These are phyloP conservation scores for Leccinum ponderosum DNA, from an alignment of 1,284 basidiomycete species.

Conservation along the genomic window DNA sequence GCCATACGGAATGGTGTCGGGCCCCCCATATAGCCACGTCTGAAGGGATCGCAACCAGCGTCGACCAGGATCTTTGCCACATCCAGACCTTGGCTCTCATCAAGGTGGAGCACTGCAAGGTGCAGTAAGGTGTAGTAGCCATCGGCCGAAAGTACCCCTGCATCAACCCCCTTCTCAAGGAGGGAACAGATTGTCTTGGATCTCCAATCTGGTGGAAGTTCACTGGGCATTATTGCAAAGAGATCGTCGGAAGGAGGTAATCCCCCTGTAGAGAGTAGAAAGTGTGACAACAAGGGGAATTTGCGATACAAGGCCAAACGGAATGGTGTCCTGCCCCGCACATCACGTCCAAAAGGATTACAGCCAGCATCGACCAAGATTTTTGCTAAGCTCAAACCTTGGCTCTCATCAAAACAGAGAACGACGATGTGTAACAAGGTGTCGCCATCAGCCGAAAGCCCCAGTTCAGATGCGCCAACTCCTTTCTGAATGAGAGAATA, in stretches of 20 bases:
- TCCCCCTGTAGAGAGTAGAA: neutral
- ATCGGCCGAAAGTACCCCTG: neutral
- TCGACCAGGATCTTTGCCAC: neutral
- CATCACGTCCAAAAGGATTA: neutral
- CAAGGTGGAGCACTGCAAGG: neutral
- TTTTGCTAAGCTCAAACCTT: neutral
- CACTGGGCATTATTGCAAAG: neutral
- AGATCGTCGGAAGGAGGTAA: neutral
- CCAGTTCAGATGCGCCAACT: neutral
- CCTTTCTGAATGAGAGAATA: neutral
- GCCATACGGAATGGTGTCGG: neutral
- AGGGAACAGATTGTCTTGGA: neutral
- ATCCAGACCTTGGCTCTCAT: neutral
- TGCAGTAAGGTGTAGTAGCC: slow-evolving; percentile 2
- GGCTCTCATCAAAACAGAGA: neutral
- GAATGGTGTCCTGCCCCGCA: neutral
- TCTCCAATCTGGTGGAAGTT: neutral
- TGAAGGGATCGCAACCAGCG: neutral
- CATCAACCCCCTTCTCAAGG: neutral
- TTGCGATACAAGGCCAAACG: neutral
- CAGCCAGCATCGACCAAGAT: neutral
- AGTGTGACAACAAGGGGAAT: neutral
- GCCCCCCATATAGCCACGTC: neutral
- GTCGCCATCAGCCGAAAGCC: neutral
- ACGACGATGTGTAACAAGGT: neutral